Evolutionary conservation across 2,329 filamentous ascomycete species (phyloP), one percentile per base, ranked within the genome.

Genomic region (Nemania sp.): DNA sequence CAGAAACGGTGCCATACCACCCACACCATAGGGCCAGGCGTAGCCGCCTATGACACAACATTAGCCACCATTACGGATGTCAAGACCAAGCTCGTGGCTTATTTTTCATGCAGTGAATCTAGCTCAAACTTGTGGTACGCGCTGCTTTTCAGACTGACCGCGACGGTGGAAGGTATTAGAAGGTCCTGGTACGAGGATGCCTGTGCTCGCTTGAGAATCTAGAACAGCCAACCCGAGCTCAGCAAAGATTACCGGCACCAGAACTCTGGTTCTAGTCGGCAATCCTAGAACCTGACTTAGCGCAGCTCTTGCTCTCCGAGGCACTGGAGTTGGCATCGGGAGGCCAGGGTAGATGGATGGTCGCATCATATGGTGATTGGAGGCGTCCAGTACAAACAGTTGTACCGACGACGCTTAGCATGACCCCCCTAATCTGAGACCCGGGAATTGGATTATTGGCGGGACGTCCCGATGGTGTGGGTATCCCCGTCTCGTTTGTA

Each of bases 391-490:
- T 51, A 48, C 48, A 48, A 24, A 24, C 41, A 49, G 46, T 41
- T 31, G 55, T 52, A 49, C 52, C 39, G 49, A 46, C 43, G 34
- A 46, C 20, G 39, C 52, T 52, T 41, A 47, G 45, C 54, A 58
- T 58, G 23, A 28, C 17, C 40, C 52, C 48, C 54, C 31, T 36
- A 40, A 31, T 31, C 37, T 37, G 41, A 53, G 49, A 56, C 49
- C 58, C 52, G 49, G 49, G 52, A 49, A 54, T 53, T 42, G 57
- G 37, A 51, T 51, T 41, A 60, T 60, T 59, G 56, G 58, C 58
- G 58, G 58, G 55, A 61, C 52, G 58, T 52, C 52, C 58, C 58
- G 58, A 46, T 56, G 52, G 55, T 53, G 58, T 61, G 58, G 58
- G 56, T 59, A 56, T 52, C 42, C 55, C 49, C 45, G 41, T 53